phyloP scores from a whole-genome alignment of 805 yeast genomes.

The Torulaspora maleeae region DNA sequence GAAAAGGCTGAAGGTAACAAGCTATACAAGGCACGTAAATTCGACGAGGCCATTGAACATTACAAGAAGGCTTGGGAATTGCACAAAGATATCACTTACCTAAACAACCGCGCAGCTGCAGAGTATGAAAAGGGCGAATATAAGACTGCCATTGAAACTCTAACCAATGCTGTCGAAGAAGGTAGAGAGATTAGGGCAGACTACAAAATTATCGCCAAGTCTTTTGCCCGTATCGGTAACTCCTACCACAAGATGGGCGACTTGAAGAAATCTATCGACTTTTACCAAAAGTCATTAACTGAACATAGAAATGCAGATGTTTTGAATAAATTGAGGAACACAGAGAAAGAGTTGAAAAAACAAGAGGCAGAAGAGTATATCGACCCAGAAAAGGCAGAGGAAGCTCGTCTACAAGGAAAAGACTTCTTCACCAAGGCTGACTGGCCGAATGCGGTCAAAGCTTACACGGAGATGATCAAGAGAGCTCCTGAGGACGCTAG shows the following conservation, averaged over 20 bases:
- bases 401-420: constrained; percentile 89
- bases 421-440: constrained; percentile 83
- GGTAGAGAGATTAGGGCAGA: constrained; percentile 90
- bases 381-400: constrained; percentile 90
- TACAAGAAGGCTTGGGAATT: constrained; percentile 85
- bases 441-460: constrained; percentile 94
- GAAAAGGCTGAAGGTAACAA: constrained; percentile 83
- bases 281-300: constrained; percentile 84
- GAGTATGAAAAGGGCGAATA: constrained; percentile 93
- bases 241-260: constrained; percentile 72
- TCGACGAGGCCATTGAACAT: constrained; percentile 85
- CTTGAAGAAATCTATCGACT: constrained; percentile 65
- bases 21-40: constrained; percentile 78
- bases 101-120: constrained; percentile 97
- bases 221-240: constrained; percentile 88
- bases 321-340: constrained; percentile 74
- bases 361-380: constrained; percentile 74
- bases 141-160: constrained; percentile 77
- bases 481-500: constrained; percentile 96
- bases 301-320: constrained; percentile 97
- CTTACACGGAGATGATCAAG: constrained; percentile 92
- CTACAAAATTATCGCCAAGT: constrained; percentile 85
- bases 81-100: constrained; percentile 79
- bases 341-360: constrained; percentile 81
- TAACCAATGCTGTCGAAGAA: constrained; percentile 77